Conservation (phyloP, 306 rosid species). For the Phaseolus lunatus region DNA sequence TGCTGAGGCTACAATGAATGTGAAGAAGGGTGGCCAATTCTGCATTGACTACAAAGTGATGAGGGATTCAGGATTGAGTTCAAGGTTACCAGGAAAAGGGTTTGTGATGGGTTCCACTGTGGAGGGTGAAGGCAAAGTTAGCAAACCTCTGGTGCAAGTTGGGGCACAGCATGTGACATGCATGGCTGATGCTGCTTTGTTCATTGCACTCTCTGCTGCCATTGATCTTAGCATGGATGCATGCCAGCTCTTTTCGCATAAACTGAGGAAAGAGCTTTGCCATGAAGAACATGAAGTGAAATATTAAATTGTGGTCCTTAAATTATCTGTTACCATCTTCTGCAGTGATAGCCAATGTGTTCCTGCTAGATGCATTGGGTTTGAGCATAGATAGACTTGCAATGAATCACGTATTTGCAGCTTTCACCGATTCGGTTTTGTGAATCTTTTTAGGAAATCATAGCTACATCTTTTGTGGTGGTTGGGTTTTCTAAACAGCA, state of each 20-base stretch:
- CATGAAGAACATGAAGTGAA: constrained; percentile 59
- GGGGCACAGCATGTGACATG: constrained; percentile 88
- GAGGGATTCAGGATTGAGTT: constrained; percentile 53
- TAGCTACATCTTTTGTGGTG: constrained; percentile 38
- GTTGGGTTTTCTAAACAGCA: constrained; percentile 9
- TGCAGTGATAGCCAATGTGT: constrained; percentile 60
- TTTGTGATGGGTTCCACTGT: constrained; percentile 89
- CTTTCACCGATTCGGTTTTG: constrained; percentile 24
- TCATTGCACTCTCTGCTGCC: constrained; percentile 88
- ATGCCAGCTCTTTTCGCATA: constrained; percentile 78
- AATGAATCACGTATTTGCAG: background rate
- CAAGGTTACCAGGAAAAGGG: constrained; percentile 66
- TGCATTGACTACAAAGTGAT: constrained; percentile 66
- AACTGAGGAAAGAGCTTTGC: constrained; percentile 89
- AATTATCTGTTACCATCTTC: background rate
- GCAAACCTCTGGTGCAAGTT: constrained; percentile 87
- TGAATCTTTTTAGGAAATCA: constrained; percentile 36
- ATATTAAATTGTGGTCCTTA: background rate
- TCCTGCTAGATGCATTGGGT: constrained; percentile 44
- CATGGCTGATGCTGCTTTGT: constrained; percentile 94
- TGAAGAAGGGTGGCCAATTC: constrained; percentile 80
- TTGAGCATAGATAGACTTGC: constrained; percentile 49
- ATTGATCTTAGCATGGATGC: constrained; percentile 99
- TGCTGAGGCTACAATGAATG: constrained; percentile 79
- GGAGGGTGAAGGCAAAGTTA: constrained; percentile 84